A percentile compares a stretch with the other conserved stretches of the same genome.
Evolutionary conservation across 345 rosid species (phyloP).

Genomic region (Moringa oleifera): DNA sequence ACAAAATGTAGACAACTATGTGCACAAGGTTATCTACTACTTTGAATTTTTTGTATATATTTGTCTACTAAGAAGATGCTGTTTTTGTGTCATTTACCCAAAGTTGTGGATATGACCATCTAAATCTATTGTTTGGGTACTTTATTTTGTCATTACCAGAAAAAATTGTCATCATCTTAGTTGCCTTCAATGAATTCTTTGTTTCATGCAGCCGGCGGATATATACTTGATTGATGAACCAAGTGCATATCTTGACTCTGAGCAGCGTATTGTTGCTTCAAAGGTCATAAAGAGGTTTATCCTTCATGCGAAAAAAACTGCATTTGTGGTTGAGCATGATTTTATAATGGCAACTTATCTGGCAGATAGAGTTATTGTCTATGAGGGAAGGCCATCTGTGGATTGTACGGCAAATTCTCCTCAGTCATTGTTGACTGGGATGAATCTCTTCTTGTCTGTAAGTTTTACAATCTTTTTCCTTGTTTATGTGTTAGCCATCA

Average conservation of each 20-base stretch:
- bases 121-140: background rate
- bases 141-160: background rate
- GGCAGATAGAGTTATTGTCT: slow-evolving; percentile 93
- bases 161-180: background rate
- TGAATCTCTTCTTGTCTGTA: slow-evolving; percentile 97
- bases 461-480: slow-evolving; percentile 23
- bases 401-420: slow-evolving; percentile 93
- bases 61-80: too few species aligned
- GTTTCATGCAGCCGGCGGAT: slow-evolving; percentile 83
- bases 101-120: too few species aligned
- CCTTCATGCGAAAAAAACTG: slow-evolving; percentile 97
- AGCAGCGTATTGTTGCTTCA: slow-evolving; percentile 98
- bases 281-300: slow-evolving; percentile 98
- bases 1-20: too few species aligned
- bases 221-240: slow-evolving; percentile 98
- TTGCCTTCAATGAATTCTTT: slow-evolving; percentile 3
- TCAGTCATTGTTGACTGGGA: slow-evolving; percentile 90
- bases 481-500: background rate
- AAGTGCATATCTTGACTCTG: slow-evolving; percentile 97
- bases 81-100: background rate
- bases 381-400: slow-evolving; percentile 84
- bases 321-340: slow-evolving; percentile 98
- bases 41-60: too few species aligned
- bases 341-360: slow-evolving; percentile 96
- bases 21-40: too few species aligned